Conservation (phyloP, 2,329 filamentous ascomycete species). For the Trichoderma sp. region DNA sequence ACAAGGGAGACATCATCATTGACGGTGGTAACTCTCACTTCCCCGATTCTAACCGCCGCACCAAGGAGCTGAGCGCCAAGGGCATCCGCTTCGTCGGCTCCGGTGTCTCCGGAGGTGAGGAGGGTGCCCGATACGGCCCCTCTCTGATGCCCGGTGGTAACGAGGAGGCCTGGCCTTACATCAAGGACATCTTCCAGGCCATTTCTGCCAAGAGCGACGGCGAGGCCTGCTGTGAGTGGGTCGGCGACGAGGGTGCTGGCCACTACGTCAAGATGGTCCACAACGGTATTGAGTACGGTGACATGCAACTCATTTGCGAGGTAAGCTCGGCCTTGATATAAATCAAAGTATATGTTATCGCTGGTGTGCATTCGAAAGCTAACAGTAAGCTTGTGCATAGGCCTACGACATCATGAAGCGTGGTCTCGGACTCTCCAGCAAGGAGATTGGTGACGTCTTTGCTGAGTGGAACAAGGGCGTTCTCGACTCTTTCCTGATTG, state of each 20-base stretch:
- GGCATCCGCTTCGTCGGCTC: conserved; percentile 94
- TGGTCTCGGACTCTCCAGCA: conserved; percentile 82
- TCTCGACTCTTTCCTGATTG: conserved; percentile 97
- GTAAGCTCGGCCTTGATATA: conserved; percentile 53
- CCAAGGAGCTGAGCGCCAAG: conserved; percentile 83
- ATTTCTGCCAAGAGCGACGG: conserved; percentile 97
- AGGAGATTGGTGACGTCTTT: conserved; percentile 96
- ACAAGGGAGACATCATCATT: conserved; percentile 95
- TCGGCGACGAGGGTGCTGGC: conserved; percentile 97
- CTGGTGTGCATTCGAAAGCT: background rate
- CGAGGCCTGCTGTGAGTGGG: conserved; percentile 99
- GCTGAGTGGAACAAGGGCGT: conserved; percentile 98
- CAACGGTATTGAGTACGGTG: conserved; percentile 99
- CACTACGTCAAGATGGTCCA: conserved; percentile 99
- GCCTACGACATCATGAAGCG: conserved; percentile 99
- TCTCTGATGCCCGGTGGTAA: conserved; percentile 99
- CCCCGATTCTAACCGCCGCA: conserved; percentile 97
- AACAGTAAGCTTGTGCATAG: conserved; percentile 50
- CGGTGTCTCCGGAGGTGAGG: conserved; percentile 98
- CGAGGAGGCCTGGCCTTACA: conserved; percentile 95
- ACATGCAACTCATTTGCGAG: conserved; percentile 99
- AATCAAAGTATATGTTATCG: background rate
- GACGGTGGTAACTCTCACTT: conserved; percentile 98
- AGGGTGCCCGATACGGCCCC: conserved; percentile 96
- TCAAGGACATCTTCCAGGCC: conserved; percentile 99